Evolutionary conservation across 2,329 filamentous ascomycete species (phyloP).

Genomic region (Pyricularia sp.): DNA sequence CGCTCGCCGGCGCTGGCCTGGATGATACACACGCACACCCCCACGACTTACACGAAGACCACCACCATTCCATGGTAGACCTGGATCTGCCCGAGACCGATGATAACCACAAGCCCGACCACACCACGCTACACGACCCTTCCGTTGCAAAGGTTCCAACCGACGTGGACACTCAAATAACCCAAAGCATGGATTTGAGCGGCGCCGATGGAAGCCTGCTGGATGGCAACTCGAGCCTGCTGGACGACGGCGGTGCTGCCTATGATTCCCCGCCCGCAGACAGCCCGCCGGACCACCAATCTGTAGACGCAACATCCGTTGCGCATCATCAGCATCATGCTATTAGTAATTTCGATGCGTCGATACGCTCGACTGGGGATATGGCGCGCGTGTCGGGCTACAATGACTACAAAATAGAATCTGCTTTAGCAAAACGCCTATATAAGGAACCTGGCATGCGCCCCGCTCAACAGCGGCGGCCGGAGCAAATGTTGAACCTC

Average conservation of each 20-base stretch:
- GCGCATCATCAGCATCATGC: slow-evolving; percentile 10
- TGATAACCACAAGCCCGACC: slow-evolving; percentile 5
- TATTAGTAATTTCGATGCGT: slow-evolving; percentile 9
- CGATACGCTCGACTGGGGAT: slow-evolving; percentile 31
- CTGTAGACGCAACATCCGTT: slow-evolving; percentile 5
- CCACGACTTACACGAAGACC: neutral
- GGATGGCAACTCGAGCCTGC: slow-evolving; percentile 16
- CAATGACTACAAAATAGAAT: slow-evolving; percentile 36
- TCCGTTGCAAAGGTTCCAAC: neutral
- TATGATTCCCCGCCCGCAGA: slow-evolving; percentile 5
- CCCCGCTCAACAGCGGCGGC: slow-evolving; percentile 40
- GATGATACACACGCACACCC: slow-evolving; percentile 21
- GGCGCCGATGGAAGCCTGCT: slow-evolving; percentile 19
- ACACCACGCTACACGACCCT: slow-evolving; percentile 3
- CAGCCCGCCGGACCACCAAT: neutral
- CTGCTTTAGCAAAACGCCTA: slow-evolving; percentile 45
- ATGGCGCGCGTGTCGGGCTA: slow-evolving; percentile 40
- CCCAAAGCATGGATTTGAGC: slow-evolving; percentile 16
- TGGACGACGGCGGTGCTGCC: slow-evolving; percentile 4
- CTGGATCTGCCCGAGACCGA: neutral
- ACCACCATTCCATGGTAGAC: slow-evolving; percentile 3
- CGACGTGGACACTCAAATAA: neutral
- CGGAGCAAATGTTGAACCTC: slow-evolving; percentile 45
- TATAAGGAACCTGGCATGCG: slow-evolving; percentile 38
- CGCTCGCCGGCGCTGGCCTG: neutral